Evolutionary conservation across 805 yeast genomes (phyloP), one percentile per base, ranked within the genome.

Genomic region (Alloascoidea hylecoeti): DNA sequence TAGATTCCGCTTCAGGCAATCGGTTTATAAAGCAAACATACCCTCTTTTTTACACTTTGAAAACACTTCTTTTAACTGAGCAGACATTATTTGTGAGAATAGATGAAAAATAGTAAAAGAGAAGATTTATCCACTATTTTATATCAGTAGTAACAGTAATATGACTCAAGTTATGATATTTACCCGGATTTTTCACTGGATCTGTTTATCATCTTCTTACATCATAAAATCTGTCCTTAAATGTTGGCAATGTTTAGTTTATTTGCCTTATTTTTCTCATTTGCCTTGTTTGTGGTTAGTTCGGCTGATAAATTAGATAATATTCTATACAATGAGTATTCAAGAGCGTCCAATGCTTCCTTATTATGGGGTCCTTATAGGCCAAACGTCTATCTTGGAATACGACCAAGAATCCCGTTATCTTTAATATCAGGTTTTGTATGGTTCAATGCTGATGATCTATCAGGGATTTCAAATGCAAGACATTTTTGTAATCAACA

Each of bases 331-430:
- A 41, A 44, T 4, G 57, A 57, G 27, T 64, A 57, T 40, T 41
- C 60, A 9, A 42, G 51, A 17, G 57, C 60, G 27, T 63, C 70
- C 4, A 60, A 65, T 36, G 58, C 67, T 33, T 69, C 84, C 2
- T 59, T 82, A 17, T 54, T 74, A 19, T 89, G 98, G 98, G 97
- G 95, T 1, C 94, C 97, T 1, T 89, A 86, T 56, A 62, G 96
- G 44, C 77, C 96, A 5, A 81, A 84, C 40, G 63, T 84, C 34
- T 92, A 88, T 57, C 62, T 88, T 42, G 97, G 97, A 1, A 60
- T 92, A 35, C 66, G 88, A 35, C 95, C 97, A 2, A 63, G 89
- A 36, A 49, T 81, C 2, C 95, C 96, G 1, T 66, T 73, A 27
- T 73, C 89, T 2, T 64, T 92, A 38, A 51, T 78, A 41, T 61